Evolutionary conservation across 2,329 filamentous ascomycete species (phyloP).

Genomic region (Neocatenulostroma microsporum): DNA sequence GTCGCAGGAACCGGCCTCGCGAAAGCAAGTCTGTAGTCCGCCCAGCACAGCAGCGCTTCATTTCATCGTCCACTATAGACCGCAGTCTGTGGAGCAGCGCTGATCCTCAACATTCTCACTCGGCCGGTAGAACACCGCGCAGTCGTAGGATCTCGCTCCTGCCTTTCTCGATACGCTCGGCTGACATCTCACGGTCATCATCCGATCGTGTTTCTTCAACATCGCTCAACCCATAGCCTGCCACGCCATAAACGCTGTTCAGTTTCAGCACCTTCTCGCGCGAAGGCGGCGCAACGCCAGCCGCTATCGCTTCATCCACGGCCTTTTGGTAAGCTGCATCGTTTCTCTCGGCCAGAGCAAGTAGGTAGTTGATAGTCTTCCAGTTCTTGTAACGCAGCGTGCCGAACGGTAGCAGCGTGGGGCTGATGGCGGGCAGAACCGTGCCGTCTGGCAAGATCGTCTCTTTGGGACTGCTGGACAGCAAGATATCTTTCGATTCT

Average conservation of each 20-base stretch:
- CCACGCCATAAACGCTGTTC: neutral
- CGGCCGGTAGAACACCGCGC: constrained; percentile 1
- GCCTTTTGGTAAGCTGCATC: constrained; percentile 19
- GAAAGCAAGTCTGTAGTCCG: no score
- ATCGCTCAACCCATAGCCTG: constrained; percentile 8
- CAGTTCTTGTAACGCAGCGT: constrained; percentile 45
- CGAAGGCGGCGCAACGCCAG: constrained; percentile 16
- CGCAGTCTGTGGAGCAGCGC: no score
- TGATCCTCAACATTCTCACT: no score
- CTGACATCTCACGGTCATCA: neutral
- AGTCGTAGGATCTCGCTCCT: constrained; percentile 4
- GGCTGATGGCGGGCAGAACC: constrained; percentile 7
- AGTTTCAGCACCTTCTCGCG: constrained; percentile 6
- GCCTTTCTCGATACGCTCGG: constrained; percentile 3
- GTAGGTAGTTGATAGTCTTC: constrained; percentile 40
- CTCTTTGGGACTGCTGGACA: no score
- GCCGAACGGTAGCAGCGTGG: constrained; percentile 32
- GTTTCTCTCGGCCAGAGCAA: constrained; percentile 26
- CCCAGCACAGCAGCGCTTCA: no score
- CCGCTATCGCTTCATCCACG: constrained; percentile 23
- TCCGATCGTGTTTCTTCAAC: neutral
- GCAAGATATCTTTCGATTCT: no score
- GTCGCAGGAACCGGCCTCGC: no score
- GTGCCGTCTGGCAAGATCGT: no score
- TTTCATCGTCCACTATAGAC: no score